phyloP scores from a whole-genome alignment of 2,329 filamentous ascomycete genomes.

The Pseudocercospora musae region DNA sequence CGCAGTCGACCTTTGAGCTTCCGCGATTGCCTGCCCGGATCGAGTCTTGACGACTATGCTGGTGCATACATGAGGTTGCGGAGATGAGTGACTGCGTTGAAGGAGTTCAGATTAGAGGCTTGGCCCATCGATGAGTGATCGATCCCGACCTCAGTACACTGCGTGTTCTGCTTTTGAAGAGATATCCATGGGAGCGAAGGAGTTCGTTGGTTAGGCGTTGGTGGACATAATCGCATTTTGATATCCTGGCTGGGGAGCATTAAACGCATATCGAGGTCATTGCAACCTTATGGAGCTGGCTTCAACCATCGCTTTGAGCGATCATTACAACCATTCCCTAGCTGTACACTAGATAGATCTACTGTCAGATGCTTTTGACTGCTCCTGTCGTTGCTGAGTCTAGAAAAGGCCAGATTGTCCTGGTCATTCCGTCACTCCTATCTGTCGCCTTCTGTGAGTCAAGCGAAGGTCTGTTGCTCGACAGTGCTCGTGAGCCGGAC shows the following conservation, averaged over 20 bases:
- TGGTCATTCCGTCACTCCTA: background rate
- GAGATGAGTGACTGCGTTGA: slow-evolving; percentile 4
- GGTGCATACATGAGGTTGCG: slow-evolving; percentile 25
- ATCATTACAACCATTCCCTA: slow-evolving; percentile 2
- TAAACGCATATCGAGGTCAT: background rate
- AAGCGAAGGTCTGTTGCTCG: background rate
- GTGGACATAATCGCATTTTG: background rate
- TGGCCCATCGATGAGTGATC: background rate
- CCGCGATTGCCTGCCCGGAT: slow-evolving; percentile 36
- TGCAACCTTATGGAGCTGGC: background rate
- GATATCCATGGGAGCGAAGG: background rate
- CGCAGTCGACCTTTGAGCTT: slow-evolving; percentile 35
- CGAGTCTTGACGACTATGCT: slow-evolving; percentile 35
- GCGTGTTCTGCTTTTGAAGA: background rate
- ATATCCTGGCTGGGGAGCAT: background rate
- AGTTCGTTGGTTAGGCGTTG: background rate
- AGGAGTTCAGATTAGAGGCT: background rate
- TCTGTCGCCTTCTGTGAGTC: background rate
- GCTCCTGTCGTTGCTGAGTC: background rate
- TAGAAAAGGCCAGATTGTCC: background rate
- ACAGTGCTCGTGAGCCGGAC: background rate
- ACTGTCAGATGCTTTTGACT: background rate
- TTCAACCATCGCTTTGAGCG: background rate
- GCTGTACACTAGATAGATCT: slow-evolving; percentile 1
- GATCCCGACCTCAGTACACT: background rate